These are phyloP conservation scores for Sanghuangporus sanghuang DNA, from an alignment of 1,284 basidiomycete species.

Conservation along the genomic window DNA sequence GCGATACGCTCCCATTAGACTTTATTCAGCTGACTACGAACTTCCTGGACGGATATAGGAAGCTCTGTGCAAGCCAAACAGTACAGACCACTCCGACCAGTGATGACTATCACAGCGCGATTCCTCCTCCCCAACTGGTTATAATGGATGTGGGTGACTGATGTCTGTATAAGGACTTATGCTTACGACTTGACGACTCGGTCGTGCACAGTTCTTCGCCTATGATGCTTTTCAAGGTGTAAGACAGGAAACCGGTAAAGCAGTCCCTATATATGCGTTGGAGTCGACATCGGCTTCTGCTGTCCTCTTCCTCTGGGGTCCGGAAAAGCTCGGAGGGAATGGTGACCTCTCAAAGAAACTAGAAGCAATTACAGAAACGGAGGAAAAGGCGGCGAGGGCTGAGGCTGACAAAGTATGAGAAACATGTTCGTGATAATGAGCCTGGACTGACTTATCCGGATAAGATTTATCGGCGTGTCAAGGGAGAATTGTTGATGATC, in stretches of 20 bases:
- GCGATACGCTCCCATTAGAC: not conserved
- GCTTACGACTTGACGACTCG: not conserved
- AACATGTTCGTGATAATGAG: not conserved
- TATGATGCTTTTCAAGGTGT: conserved; percentile 6
- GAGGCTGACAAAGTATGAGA: conserved; percentile 1
- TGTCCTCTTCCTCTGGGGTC: conserved; percentile 8
- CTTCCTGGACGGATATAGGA: not conserved
- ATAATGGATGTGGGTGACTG: conserved; percentile 5
- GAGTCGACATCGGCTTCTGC: conserved; percentile 4
- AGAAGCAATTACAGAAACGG: not conserved
- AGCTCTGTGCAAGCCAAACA: not conserved
- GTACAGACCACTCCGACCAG: not conserved
- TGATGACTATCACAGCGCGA: not conserved
- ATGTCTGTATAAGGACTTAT: not conserved
- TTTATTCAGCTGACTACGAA: not conserved
- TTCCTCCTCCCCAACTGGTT: conserved; percentile 2
- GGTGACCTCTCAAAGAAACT: conserved; percentile 7
- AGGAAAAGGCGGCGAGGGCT: not conserved
- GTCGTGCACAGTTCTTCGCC: not conserved
- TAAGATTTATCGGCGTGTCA: conserved; percentile 1
- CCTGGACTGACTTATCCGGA: not conserved
- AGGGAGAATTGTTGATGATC: not conserved
- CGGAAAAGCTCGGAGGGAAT: conserved; percentile 1
- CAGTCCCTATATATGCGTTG: conserved; percentile 12
- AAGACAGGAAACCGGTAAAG: conserved; percentile 1